Evolutionary conservation across 2,329 filamentous ascomycete species (phyloP), one percentile per base, ranked within the genome.

Genomic region (Ramularia endophylla): DNA sequence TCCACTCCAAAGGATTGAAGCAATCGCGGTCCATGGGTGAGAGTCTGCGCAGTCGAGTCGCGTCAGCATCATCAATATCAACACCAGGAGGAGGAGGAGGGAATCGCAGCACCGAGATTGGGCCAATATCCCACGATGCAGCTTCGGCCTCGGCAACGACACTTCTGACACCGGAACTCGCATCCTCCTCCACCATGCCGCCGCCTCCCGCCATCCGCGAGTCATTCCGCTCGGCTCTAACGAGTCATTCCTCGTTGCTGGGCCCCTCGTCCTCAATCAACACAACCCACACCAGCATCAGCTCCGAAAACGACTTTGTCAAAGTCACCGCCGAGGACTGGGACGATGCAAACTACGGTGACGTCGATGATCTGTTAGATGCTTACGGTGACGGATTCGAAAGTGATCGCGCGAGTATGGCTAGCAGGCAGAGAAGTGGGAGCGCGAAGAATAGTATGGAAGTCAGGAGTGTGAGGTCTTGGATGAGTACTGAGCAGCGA

Each of bases 221-320:
- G 11, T 82, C 78, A 48, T 72, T 77, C 49, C 72, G 77, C 40
- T 83, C 79, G 3, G 74, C 70, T 18, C 65, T 78, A 59, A 83
- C 79, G 3, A 77, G 64, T 45, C 61, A 71, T 40, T 81, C 78
- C 12, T 81, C 77, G 55, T 64, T 72, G 29, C 22, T 25, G 6
- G 65, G 75, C 37, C 74, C 75, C 31, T 58, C 69, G 5, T 75
- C 76, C 39, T 63, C 69, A 9, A 77, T 74, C 48, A 75, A 75
- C n/a, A 94, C 87, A 1, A 86, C 90, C 58, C 76, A 86, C 47
- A 94, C 86, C 62, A 95, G 88, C 58, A 73, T 92, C 36, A 63
- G 83, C 50, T 92, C 87, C 3, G 78, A 80, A 46, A 94, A 85
- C 68, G 66, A 92, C 71, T 47, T 74, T 73, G 63, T 87, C 40